Evolutionary conservation across 2,329 filamentous ascomycete species (phyloP), one percentile per base, ranked within the genome.

Genomic region (Helminthosporium solani): DNA sequence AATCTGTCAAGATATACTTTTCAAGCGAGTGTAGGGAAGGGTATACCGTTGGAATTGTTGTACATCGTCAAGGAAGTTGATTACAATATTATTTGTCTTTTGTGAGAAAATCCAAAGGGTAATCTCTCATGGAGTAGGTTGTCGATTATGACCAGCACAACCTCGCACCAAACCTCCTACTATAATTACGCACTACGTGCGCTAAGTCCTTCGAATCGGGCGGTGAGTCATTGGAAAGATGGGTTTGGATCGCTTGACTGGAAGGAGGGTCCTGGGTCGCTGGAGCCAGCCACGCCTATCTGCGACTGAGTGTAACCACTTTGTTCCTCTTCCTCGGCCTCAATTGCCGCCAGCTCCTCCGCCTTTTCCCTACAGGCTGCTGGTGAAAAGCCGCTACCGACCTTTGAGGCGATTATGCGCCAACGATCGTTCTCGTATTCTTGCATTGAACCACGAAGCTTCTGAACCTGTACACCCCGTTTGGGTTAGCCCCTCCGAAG

Each of bases 381-480:
- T 33, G 91, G 88, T 30, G 90, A 94, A 66, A 95, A 95, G 37
- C 91, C 90, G 40, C 85, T 88, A 50, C 91, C 91, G 60, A 96
- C 87, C 73, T 95, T 96, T 63, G 88, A 87, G 49, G 91, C 87
- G 52, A 96, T 85, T 64, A 95, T 89, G 58, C 90, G 86, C 91
- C 91, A 96, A 67, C 90, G 90, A 70, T 96, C 90, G 73, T 87
- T 88, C 66, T 94, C 88, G 75, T 92, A 92, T 70, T 92, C 88
- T 66, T 87, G 83, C 56, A 92, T 81, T 4, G 88, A 87, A 44
- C 79, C 83, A 52, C 83, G 85, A 59, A 94, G 82, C 70, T 88
- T 89, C 69, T 86, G 80, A 57, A 91, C 84, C 88, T 92, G 66
- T 50, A 30, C 52, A 53, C 43, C 60, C 61, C 44, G 46, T 59